A percentile compares a stretch with the other conserved stretches of the same genome.
Conservation (phyloP, 1,139 yeast genomes). For the Nematodospora anomalae region DNA sequence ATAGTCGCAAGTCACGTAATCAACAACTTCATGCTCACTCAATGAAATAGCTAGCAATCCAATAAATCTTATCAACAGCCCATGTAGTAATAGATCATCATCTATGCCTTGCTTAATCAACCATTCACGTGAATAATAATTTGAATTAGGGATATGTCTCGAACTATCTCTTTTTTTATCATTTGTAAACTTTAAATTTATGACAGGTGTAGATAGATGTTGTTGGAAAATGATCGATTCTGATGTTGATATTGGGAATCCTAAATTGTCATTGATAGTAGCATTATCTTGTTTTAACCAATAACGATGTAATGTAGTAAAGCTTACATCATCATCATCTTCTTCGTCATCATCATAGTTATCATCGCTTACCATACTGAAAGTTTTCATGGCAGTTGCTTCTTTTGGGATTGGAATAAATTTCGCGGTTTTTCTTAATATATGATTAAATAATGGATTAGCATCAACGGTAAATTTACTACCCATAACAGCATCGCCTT, state of each 20-base stretch:
- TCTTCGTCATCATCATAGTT: slow-evolving; percentile 16
- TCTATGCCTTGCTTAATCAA: slow-evolving; percentile 29
- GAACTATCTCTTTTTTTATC: slow-evolving; percentile 30
- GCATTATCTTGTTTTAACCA: slow-evolving; percentile 39
- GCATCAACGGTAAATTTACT: slow-evolving; percentile 38
- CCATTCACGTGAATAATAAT: slow-evolving; percentile 39
- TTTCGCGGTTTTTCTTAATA: slow-evolving; percentile 32
- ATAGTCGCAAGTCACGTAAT: slow-evolving; percentile 28
- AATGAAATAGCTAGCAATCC: slow-evolving; percentile 40
- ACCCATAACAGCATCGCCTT: slow-evolving; percentile 42
- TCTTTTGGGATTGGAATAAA: slow-evolving; percentile 36
- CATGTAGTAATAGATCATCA: slow-evolving; percentile 32
- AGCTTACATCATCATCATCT: slow-evolving; percentile 24
- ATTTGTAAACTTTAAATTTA: slow-evolving; percentile 38
- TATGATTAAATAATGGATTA: slow-evolving; percentile 37
- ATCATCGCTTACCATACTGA: slow-evolving; percentile 10
- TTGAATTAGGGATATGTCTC: slow-evolving; percentile 38
- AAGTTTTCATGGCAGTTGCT: slow-evolving; percentile 17
- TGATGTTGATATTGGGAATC: slow-evolving; percentile 23
- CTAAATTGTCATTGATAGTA: slow-evolving; percentile 34
- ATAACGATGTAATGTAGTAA: slow-evolving; percentile 33
- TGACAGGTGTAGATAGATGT: slow-evolving; percentile 31
- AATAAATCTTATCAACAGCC: slow-evolving; percentile 37
- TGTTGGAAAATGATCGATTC: slow-evolving; percentile 39
- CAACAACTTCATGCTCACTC: slow-evolving; percentile 46